Base-by-base conservation (phyloP, 306 rosid species). In the Gynostemma pentaphyllum region DNA sequence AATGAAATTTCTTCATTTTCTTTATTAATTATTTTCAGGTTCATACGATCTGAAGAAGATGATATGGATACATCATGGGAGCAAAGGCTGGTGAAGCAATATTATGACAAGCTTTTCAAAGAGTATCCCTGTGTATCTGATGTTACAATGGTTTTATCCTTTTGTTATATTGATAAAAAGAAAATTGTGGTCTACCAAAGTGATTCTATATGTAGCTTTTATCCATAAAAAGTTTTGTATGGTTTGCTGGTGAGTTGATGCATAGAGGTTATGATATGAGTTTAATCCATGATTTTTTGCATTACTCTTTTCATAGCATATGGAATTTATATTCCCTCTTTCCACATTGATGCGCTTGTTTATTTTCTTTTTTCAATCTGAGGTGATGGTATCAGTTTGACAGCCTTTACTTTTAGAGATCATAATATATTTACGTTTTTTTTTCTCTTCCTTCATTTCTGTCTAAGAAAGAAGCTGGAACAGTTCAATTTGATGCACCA, bases 1-100 rank as follows among this genome's bases (percentile, higher is more conserved):
- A 37, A 29, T 69, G 6, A 36, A 57, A 1, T 41, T 11, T 61
- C 45, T 65, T 65, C 3, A 9, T 37, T 23, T 16, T 8, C 32
- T 70, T 37, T 44, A 16, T 53, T 8, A 15, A 29, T 45, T 40
- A 15, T 63, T 36, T 24, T 55, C 52, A 69, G 98, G 81, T 91
- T 91, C 76, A 88, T 88, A 72, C 89, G 98, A 66, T 80, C 90
- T 0, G 95, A 87, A 79, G 96, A 88, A 82, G 98, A 88, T 85
- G 96, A 88, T 51, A 68, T 79, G 95, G 56, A 92, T 79, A 78
- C 78, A 51, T 91, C 98, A 42, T 85, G 98, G 98, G 98, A 85
- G 75, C 98, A 88, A 80, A 83, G 89, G 92, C 86, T 92, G 71
- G 98, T 92, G 69, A 92, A 86, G 82, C 89, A 87, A 51, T 92